Base-by-base conservation (phyloP, 805 yeast genomes). In the Jamesozyma gamospora region DNA sequence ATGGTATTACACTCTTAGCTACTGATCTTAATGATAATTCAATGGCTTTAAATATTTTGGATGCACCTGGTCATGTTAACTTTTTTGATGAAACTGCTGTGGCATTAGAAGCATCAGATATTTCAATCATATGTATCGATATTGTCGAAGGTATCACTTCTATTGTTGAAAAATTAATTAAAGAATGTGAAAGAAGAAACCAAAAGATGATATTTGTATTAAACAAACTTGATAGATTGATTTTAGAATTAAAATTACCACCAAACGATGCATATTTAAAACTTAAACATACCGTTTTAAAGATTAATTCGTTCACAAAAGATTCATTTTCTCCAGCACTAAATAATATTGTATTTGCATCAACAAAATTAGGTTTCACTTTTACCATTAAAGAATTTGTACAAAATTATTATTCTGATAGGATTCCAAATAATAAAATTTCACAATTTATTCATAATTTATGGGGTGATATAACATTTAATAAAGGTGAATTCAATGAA, bases 31-130 rank as follows among this genome's bases (percentile, higher is more conserved):
- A 61, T 13, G 72, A 67, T 1, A 74, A 72, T 44, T 79, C 94
- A 0, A 60, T 64, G 14, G 73, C 75, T 0, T 50, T 79, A 16
- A 84, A 82, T 51, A 45, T 88, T 1, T 47, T 86, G 1, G 99
- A 94, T 52, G 67, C 95, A 0, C 99, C 99, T 0, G 99, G 99
- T 0, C 97, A 92, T 59, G 72, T 74, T 0, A 79, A 86, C 52
- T 92, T 92, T 52, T 62, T 68, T 24, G 96, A 86, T 53, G 96
- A 92, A 49, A 62, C 75, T 4, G 69, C 75, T 0, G 69, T 74
- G 0, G 71, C 82, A 0, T 57, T 78, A 9, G 58, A 74, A 17
- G 65, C 79, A 0, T 71, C 72, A 0, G 96, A 92, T 46, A 75
- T 80, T 2, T 75, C 74, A 0, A 62, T 80, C 0, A 57, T 87